These are phyloP conservation scores for Aphanomyces cochlioides DNA, from an alignment of 352 stramenopile genomes.

Conservation along the genomic window DNA sequence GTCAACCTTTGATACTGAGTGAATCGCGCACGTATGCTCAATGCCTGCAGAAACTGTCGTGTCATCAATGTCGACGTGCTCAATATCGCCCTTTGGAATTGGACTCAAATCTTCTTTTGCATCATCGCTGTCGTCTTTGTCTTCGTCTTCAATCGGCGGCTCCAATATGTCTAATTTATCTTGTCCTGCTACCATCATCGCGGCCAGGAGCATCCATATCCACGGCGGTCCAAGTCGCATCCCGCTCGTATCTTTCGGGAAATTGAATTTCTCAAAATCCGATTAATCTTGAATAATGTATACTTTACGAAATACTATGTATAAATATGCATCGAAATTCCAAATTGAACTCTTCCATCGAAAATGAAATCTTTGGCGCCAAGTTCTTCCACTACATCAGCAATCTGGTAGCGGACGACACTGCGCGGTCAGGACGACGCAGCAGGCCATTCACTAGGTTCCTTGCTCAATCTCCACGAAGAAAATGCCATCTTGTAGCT, in stretches of 20 bases:
- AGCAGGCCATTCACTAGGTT: too few species aligned
- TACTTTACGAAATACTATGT: too few species aligned
- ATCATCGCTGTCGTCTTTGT: background rate
- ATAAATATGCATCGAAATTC: too few species aligned
- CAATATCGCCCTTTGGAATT: conserved; percentile 31
- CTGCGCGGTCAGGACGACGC: too few species aligned
- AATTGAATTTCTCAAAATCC: background rate
- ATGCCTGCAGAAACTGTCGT: conserved; percentile 70
- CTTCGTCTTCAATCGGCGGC: background rate
- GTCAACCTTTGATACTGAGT: conserved; percentile 56
- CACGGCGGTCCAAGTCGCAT: background rate
- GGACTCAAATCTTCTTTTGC: background rate
- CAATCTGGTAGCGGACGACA: too few species aligned
- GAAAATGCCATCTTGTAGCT: too few species aligned
- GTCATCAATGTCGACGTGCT: conserved; percentile 71
- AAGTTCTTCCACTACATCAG: background rate
- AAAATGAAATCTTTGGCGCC: too few species aligned
- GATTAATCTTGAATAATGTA: too few species aligned
- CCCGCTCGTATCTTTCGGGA: background rate
- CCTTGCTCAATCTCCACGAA: too few species aligned
- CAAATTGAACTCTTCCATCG: background rate
- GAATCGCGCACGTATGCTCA: conserved; percentile 77
- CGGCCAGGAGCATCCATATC: background rate
- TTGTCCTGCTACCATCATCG: background rate
- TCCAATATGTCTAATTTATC: background rate